Base-by-base conservation (phyloP, 768 basidiomycete species). In the Suillus alpinus region DNA sequence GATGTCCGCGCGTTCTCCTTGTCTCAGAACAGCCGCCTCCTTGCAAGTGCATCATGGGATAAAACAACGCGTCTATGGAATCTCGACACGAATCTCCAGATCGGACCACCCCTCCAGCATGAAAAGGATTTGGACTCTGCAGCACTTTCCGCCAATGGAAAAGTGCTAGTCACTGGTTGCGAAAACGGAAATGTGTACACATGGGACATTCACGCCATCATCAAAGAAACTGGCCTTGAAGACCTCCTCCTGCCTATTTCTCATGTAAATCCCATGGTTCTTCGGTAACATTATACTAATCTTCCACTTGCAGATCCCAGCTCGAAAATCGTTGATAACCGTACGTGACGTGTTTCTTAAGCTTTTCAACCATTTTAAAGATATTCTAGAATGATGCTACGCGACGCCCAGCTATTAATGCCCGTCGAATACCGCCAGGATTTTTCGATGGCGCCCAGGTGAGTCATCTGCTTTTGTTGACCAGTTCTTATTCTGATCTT, bases 111-210 rank as follows among this genome's bases (percentile, higher is more conserved):
- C 7, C 14, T 29, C 16, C 47, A 18, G 14, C 26, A 29, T 4
- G 4, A 16, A 16, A 3, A 9, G 9, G 2, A 2, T 0, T 1
- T 47, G 1, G 2, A 0, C 7, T 16, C 7, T 0, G 4, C 14
- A 16, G 26, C 46, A 14, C 7, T 47, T 47, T 49, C 16, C 4
- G 16, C 8, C 29, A 26, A 49, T 49, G 47, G 47, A 49, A 49
- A 29, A 4, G 1, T 49, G 4, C 26, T 29, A 29, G 26, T 49
- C 14, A 49, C 26, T 29, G 26, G 26, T 18, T 29, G 16, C 14
- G 0, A 2, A 1, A 0, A 49, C 8, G 0, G 8, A 18, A 10
- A 29, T 0, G 26, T 4, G 8, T 29, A 49, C 26, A 4, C 14
- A 1, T 29, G 46, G 26, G 26, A 29, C 16, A 16, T 29, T 16